Evolutionary conservation across 2,329 filamentous ascomycete genomes (phyloP), one percentile per base, ranked within the genome.

Genomic region (Aspergillus eucalypticola): DNA sequence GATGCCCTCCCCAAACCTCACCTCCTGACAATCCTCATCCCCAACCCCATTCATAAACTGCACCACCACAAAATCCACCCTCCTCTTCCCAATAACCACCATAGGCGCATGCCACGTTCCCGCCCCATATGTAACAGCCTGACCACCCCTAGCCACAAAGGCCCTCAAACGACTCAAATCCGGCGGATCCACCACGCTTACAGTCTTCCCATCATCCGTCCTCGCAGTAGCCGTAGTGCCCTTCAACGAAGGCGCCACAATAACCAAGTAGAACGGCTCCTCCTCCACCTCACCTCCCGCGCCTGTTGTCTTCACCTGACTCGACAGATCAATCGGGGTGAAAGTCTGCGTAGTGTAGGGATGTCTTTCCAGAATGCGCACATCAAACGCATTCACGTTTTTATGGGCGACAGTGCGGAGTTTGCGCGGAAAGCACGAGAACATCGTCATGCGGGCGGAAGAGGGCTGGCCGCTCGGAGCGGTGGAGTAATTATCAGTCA

Each of bases 41-140:
- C 79, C 85, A 11, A 95, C 88, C 2, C 90, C 92, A 75, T 96
- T 98, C 35, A 88, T 88, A 79, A 90, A 95, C 79, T 98, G 94
- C 66, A 90, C 85, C 2, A 98, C 94, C 5, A 96, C 85, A 75
- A 97, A 98, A 72, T 95, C 91, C 51, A 97, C 81, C 19, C 87
- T 82, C 56, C 81, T 78, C 48, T 78, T 75, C 0, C 93, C 93
- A 52, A 98, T 76, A 15, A 91, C 92, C 13, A 92, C 90, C 94
- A 99, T 98, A 0, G 95, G 95, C 62, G 94, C 92, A 80, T 99
- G 95, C 94, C 89, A 99, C 56, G 92, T 97, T 5, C 92, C 95
- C 1, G 90, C 88, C 1, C 86, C 92, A 75, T 98, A 99, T 2
- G 92, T 97, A 13, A 99, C 91, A 10, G 92, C 93, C 79, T 96